These are phyloP conservation scores for Aspergillus pseudoglaucus DNA, from an alignment of 2,329 filamentous ascomycete species.

Conservation along the genomic window DNA sequence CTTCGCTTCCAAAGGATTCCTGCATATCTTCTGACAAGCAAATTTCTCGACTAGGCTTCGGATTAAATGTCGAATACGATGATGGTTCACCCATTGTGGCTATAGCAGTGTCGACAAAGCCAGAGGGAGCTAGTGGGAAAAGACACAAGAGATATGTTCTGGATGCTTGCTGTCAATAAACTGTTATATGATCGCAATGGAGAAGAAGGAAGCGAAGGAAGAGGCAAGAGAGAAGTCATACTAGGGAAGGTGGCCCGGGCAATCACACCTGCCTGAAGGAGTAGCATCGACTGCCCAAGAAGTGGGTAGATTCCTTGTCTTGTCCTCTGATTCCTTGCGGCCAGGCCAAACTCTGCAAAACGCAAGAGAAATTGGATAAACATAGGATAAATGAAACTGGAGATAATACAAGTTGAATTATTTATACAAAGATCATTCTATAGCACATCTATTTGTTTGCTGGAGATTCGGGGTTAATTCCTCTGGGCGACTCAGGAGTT, in stretches of 20 bases:
- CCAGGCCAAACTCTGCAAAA: not conserved
- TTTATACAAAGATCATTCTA: constrained; percentile 1
- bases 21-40: not conserved
- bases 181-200: not conserved
- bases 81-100: not conserved
- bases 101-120: not conserved
- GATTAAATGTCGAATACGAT: not conserved
- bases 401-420: constrained; percentile 1
- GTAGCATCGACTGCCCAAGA: no score
- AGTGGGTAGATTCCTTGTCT: no score
- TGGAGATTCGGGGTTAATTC: not conserved
- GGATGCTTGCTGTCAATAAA: not conserved
- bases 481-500: not conserved
- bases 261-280: no score
- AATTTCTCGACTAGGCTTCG: not conserved
- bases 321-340: no score
- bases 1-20: constrained; percentile 22
- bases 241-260: no score
- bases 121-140: not conserved
- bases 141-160: not conserved
- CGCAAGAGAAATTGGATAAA: not conserved
- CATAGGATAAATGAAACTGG: not conserved
- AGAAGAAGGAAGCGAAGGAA: not conserved
- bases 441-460: constrained; percentile 1
- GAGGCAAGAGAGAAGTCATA: no score